These are phyloP conservation scores for Lasiodiplodia theobromae DNA, from an alignment of 2,329 filamentous ascomycete genomes.

Conservation along the genomic window DNA sequence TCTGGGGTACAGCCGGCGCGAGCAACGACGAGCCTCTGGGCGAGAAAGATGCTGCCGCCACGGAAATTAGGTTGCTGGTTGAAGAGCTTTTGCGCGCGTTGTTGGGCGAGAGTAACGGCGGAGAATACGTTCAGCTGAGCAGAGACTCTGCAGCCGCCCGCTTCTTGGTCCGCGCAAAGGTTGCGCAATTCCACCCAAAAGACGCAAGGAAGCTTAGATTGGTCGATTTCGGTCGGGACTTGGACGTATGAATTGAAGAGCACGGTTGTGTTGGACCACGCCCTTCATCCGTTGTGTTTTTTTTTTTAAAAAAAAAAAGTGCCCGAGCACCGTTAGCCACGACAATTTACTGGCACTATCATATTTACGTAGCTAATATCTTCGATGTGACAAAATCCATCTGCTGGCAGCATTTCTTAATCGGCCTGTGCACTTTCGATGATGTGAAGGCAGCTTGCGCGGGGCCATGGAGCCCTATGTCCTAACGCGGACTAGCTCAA, in stretches of 20 bases:
- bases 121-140: constrained; percentile 57
- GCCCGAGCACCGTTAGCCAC: neutral
- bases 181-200: constrained; percentile 63
- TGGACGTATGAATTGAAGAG: constrained; percentile 39
- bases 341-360: neutral
- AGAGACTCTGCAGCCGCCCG: constrained; percentile 61
- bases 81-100: constrained; percentile 54
- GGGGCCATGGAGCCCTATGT: neutral
- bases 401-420: neutral
- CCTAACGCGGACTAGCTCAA: neutral
- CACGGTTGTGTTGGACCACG: neutral
- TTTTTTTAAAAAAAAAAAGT: neutral
- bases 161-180: constrained; percentile 62
- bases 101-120: constrained; percentile 43
- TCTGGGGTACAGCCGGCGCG: constrained; percentile 47
- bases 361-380: neutral
- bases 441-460: neutral
- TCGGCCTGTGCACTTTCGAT: neutral
- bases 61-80: constrained; percentile 57
- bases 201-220: constrained; percentile 60
- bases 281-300: neutral
- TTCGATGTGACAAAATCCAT: neutral
- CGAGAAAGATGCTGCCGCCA: constrained; percentile 57
- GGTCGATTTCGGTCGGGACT: constrained; percentile 59
- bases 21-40: constrained; percentile 40